Conservation (phyloP, 2,329 filamentous ascomycete genomes). For the Gnomoniopsis sp. region DNA sequence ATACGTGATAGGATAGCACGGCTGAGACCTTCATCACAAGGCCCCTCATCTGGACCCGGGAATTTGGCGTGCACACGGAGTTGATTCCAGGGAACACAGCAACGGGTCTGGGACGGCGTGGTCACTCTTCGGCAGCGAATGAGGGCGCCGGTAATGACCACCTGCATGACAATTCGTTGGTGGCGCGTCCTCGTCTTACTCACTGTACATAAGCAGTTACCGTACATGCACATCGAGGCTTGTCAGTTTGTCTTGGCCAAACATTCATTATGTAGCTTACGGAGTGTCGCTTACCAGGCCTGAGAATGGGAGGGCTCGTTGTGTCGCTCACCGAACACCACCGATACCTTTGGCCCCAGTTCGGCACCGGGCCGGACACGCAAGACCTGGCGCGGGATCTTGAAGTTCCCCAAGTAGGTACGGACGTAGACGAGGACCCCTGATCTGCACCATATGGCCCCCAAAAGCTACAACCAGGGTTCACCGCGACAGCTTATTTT, state of each 20-base stretch:
- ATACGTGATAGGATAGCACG: background rate
- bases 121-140: slow-evolving; percentile 3
- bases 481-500: background rate
- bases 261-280: background rate
- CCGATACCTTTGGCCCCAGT: background rate
- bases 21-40: background rate
- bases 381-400: too few relatives aligned
- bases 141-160: background rate
- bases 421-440: background rate
- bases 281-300: too few relatives aligned
- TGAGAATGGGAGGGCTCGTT: background rate
- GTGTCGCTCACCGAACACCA: background rate
- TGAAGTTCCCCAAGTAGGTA: background rate
- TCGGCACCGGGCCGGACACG: background rate
- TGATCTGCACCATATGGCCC: background rate
- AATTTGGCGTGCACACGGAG: background rate
- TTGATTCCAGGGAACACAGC: background rate
- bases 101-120: background rate
- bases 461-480: background rate
- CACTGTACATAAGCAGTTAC: background rate
- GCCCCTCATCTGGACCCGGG: background rate
- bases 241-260: background rate
- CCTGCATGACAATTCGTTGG: background rate
- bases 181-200: background rate
- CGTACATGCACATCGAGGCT: too few relatives aligned